Base-by-base conservation (phyloP, 192 early-diverging fungal genomes). In the Coemansia sp. region DNA sequence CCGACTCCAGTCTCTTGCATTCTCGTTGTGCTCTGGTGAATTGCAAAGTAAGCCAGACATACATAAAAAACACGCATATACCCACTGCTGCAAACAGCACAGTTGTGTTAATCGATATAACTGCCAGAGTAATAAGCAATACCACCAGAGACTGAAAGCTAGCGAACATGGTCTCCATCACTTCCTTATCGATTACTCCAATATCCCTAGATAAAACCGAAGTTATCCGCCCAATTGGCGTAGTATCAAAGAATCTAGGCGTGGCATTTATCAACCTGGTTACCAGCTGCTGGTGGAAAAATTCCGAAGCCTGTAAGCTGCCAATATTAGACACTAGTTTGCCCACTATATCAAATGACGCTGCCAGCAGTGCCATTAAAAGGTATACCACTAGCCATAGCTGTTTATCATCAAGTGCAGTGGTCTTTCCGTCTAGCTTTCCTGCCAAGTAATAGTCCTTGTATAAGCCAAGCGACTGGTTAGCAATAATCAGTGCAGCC, bases 151-250 rank as follows among this genome's bases (percentile, higher is more conserved):
- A 69, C 14, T 63, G 67, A 39, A 88, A 50, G 31, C 89, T 80
- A 44, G 68, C 73, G 14, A 79, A 66, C 12, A 80, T 43, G 13
- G 72, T 68, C 33, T 83, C 81, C 42, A 81, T 83, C 50, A 89
- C 61, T 9, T 79, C 77, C 30, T 82, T 84, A 70, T 96, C 92
- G 50, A 92, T 75, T 2, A 83, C 82, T 13, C 85, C 83, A 46
- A 94, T 83, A 73, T 96, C 91, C 28, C 86, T 87, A 39, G 86
- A 82, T 57, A 91, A 91, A 31, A 93, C 69, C 58, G 92, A 91
- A 61, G 87, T 83, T 36, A 91, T 89, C 13, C 88, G 79, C 14
- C 91, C 91, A 14, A 88, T 65, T 6, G 93, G 93, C 6, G 87
- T 91, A 4, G 86, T 81, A 45, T 93, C 90, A 57, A 89, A 91